phyloP scores from a whole-genome alignment of 371 early-diverging fungal genomes.

The Mucor saturninus region DNA sequence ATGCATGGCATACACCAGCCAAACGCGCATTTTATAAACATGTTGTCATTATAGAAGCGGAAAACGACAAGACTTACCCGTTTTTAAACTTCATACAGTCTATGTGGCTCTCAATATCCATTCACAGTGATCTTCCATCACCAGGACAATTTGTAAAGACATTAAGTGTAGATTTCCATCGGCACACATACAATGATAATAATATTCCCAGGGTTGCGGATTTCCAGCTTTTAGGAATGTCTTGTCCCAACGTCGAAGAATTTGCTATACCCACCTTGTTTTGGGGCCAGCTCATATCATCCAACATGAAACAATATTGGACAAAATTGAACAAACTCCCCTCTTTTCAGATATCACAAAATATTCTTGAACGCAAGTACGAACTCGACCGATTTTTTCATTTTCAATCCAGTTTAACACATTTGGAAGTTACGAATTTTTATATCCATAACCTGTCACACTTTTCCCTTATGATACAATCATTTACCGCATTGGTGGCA shows the following conservation, averaged over 20 bases:
- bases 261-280: constrained; percentile 18
- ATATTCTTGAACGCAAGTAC: background rate
- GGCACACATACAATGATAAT: background rate
- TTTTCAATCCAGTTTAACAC: constrained; percentile 4
- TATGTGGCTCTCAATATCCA: background rate
- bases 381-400: constrained; percentile 1
- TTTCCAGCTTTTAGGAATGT: constrained; percentile 13
- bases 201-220: constrained; percentile 13
- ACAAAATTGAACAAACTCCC: constrained; percentile 1
- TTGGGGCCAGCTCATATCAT: constrained; percentile 13
- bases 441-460: background rate
- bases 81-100: constrained; percentile 9
- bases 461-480: constrained; percentile 8
- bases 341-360: background rate
- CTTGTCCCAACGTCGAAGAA: constrained; percentile 15
- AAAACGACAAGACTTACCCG: constrained; percentile 1
- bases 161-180: constrained; percentile 5
- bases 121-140: background rate
- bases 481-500: constrained; percentile 12
- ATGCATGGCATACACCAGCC: constrained; percentile 16
- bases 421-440: background rate
- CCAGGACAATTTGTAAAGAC: constrained; percentile 13
- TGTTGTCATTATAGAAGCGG: background rate
- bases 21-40: constrained; percentile 13
- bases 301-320: background rate